These are phyloP conservation scores for Yueomyces sinensis DNA, from an alignment of 805 yeast species.

Conservation along the genomic window DNA sequence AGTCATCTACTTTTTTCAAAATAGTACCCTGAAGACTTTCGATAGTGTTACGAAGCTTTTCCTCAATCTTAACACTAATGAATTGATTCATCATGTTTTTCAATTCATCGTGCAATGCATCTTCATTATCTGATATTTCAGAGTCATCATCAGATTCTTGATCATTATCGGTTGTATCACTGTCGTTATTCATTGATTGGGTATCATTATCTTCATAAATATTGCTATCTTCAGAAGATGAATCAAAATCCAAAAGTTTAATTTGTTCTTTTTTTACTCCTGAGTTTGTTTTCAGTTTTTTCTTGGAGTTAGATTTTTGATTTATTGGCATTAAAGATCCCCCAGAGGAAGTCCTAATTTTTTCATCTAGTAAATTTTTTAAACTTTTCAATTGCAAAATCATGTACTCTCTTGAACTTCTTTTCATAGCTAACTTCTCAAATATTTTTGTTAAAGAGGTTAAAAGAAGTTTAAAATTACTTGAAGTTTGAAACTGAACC, in stretches of 20 bases:
- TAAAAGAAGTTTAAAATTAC: constrained; percentile 16
- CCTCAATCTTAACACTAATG: no score
- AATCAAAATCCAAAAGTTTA: constrained; percentile 4
- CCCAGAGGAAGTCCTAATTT: constrained; percentile 3
- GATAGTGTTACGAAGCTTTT: no score
- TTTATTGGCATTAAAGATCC: not conserved
- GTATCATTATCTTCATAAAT: constrained; percentile 3
- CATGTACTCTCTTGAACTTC: constrained; percentile 14
- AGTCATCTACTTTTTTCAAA: no score
- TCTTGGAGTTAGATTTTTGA: not conserved
- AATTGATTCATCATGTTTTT: not conserved
- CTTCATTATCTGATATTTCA: not conserved
- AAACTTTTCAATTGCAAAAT: constrained; percentile 12
- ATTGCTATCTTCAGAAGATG: constrained; percentile 2
- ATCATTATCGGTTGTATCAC: not conserved
- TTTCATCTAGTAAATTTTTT: constrained; percentile 12
- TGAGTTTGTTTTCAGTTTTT: not conserved
- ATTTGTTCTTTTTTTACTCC: not conserved
- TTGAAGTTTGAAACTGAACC: constrained; percentile 17
- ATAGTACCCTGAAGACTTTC: no score
- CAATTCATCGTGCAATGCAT: not conserved
- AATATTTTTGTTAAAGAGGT: constrained; percentile 16
- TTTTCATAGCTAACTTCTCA: constrained; percentile 17
- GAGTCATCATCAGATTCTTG: not conserved
- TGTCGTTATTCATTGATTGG: constrained; percentile 1